Conservation (phyloP, 1,284 basidiomycete species). For the Puccinia horiana region DNA sequence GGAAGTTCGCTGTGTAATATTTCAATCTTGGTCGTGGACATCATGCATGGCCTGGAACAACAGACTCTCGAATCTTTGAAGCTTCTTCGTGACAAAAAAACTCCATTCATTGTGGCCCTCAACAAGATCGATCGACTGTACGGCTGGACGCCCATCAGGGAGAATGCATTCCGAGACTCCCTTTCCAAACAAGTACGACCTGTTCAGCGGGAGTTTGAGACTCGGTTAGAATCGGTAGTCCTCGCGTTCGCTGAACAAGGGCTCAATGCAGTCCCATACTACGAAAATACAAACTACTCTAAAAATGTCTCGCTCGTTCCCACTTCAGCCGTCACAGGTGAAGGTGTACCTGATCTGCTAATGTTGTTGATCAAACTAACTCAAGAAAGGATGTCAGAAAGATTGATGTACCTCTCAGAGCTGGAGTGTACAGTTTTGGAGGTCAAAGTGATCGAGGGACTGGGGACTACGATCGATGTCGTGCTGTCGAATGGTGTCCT, state of each 20-base stretch:
- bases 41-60: slow-evolving; percentile 97
- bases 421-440: slow-evolving; percentile 99
- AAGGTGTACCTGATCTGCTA: slow-evolving; percentile 99
- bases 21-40: slow-evolving; percentile 97
- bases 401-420: slow-evolving; percentile 96
- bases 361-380: slow-evolving; percentile 96
- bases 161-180: slow-evolving; percentile 88
- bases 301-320: slow-evolving; percentile 94
- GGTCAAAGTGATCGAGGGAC: slow-evolving; percentile 97
- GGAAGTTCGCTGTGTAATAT: slow-evolving; percentile 99
- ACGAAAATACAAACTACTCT: slow-evolving; percentile 95
- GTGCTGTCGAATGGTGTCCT: slow-evolving; percentile 93
- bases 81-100: slow-evolving; percentile 87
- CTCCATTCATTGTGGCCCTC: slow-evolving; percentile 97
- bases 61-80: slow-evolving; percentile 97
- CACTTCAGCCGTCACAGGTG: slow-evolving; percentile 95
- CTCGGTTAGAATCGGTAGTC: slow-evolving; percentile 80
- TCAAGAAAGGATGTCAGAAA: slow-evolving; percentile 95
- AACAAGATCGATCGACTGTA: slow-evolving; percentile 99
- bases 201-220: slow-evolving; percentile 90
- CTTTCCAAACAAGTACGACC: slow-evolving; percentile 78
- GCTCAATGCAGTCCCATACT: slow-evolving; percentile 91
- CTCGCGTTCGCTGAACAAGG: slow-evolving; percentile 96
- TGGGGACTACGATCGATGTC: slow-evolving; percentile 97
- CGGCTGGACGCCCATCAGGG: slow-evolving; percentile 86